These are phyloP conservation scores for Spatholobus suberectus DNA, from an alignment of 306 rosid genomes.

Conservation along the genomic window DNA sequence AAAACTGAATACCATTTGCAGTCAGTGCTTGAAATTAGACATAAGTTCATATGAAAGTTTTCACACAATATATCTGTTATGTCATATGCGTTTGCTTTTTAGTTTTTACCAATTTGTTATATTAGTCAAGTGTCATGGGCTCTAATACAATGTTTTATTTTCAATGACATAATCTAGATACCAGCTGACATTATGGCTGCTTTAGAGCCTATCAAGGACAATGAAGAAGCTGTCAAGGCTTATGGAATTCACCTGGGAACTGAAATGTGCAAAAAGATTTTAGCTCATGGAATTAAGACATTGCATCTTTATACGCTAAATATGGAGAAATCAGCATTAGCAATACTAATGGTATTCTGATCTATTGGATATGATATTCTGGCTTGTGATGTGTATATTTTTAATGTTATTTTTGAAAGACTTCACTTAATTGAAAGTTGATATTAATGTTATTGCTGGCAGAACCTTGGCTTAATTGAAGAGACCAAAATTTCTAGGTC, in stretches of 20 bases:
- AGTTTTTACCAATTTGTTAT: conserved; percentile 26
- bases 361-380: conserved; percentile 25
- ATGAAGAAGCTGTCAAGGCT: conserved; percentile 94
- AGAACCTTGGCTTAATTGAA: conserved; percentile 95
- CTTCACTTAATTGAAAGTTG: conserved; percentile 24
- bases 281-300: conserved; percentile 90
- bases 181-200: conserved; percentile 84
- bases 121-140: conserved; percentile 4
- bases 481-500: conserved; percentile 81
- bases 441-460: conserved; percentile 45
- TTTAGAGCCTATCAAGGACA: conserved; percentile 94
- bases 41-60: too few species aligned
- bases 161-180: conserved; percentile 59
- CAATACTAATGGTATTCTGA: conserved; percentile 71
- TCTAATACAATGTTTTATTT: conserved; percentile 36
- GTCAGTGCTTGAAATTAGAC: too few species aligned
- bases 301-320: conserved; percentile 90
- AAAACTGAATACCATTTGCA: too few species aligned
- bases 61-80: not conserved
- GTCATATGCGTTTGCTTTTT: not conserved
- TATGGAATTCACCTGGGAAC: conserved; percentile 95
- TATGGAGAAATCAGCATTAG: conserved; percentile 95
- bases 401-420: conserved; percentile 30
- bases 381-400: conserved; percentile 40
- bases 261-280: conserved; percentile 94